Evolutionary conservation across 495 filamentous ascomycete genomes (phyloP).

Genomic region (Penicillium desertorum): DNA sequence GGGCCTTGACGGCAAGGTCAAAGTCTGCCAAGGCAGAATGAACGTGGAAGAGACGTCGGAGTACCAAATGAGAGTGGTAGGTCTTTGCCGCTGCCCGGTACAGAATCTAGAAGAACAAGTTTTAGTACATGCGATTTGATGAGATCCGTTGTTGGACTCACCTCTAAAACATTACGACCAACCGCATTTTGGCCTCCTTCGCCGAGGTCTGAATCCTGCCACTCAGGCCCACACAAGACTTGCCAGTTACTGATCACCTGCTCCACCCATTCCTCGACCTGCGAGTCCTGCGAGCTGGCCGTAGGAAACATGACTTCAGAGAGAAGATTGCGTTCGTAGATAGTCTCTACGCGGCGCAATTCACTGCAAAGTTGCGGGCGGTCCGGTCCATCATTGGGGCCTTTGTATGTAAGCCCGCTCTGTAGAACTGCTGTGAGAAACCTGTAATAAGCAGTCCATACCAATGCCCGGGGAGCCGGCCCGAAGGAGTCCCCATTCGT

Average conservation of each 20-base stretch:
- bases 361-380: conserved; percentile 68
- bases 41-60: conserved; percentile 84
- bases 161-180: conserved; percentile 69
- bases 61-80: conserved; percentile 85
- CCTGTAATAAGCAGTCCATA: conserved; percentile 82
- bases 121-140: conserved; percentile 5
- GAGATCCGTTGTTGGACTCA: conserved; percentile 36
- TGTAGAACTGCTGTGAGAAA: conserved; percentile 61
- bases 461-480: conserved; percentile 25
- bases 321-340: conserved; percentile 71
- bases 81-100: conserved; percentile 88
- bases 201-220: conserved; percentile 74
- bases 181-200: conserved; percentile 72
- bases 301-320: conserved; percentile 77
- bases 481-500: conserved; percentile 21
- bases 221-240: conserved; percentile 68
- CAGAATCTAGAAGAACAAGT: conserved; percentile 54
- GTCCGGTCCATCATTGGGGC: conserved; percentile 38
- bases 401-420: conserved; percentile 34
- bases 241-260: conserved; percentile 83
- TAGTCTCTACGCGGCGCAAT: conserved; percentile 68
- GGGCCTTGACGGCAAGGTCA: conserved; percentile 78
- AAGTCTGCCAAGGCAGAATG: conserved; percentile 86
- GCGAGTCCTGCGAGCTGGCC: conserved; percentile 69
- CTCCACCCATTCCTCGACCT: conserved; percentile 79